Conservation (phyloP, 2,329 filamentous ascomycete genomes). For the Penicillium sp. region DNA sequence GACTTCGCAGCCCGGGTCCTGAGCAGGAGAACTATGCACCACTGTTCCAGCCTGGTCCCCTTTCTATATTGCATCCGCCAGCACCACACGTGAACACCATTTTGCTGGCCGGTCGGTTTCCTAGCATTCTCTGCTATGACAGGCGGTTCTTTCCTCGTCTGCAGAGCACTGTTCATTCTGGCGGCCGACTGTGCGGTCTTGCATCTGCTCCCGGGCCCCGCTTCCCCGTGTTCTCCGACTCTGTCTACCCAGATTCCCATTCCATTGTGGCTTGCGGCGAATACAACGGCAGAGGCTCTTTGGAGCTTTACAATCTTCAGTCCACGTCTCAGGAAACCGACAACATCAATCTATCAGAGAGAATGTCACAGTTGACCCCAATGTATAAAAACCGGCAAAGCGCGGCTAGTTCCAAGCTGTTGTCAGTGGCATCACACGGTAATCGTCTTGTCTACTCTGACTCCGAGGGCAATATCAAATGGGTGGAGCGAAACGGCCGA, state of each 20-base stretch:
- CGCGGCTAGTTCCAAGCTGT: conserved; percentile 73
- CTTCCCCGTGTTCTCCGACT: conserved; percentile 46
- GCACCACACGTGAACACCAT: conserved; percentile 69
- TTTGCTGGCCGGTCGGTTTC: conserved; percentile 84
- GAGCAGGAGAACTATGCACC: conserved; percentile 58
- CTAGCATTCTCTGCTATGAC: conserved; percentile 85
- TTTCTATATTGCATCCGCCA: conserved; percentile 77
- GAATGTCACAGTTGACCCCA: conserved; percentile 26
- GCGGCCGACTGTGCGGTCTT: conserved; percentile 72
- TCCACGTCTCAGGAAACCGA: conserved; percentile 25
- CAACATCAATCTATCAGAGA: conserved; percentile 23
- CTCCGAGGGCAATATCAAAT: conserved; percentile 78
- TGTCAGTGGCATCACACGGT: conserved; percentile 79
- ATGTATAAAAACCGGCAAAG: conserved; percentile 77
- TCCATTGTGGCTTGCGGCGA: conserved; percentile 81
- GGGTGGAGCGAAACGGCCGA: conserved; percentile 81
- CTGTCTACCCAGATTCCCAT: conserved; percentile 52
- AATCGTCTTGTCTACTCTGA: conserved; percentile 80
- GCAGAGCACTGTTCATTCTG: conserved; percentile 76
- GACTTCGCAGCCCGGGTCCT: conserved; percentile 37
- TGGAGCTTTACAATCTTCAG: conserved; percentile 70
- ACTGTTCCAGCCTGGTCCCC: conserved; percentile 74
- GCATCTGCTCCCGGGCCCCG: conserved; percentile 59
- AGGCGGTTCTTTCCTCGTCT: conserved; percentile 78
- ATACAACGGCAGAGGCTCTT: conserved; percentile 85